Conservation (phyloP, 2,329 filamentous ascomycete genomes). For the Xylariaceae sp. region DNA sequence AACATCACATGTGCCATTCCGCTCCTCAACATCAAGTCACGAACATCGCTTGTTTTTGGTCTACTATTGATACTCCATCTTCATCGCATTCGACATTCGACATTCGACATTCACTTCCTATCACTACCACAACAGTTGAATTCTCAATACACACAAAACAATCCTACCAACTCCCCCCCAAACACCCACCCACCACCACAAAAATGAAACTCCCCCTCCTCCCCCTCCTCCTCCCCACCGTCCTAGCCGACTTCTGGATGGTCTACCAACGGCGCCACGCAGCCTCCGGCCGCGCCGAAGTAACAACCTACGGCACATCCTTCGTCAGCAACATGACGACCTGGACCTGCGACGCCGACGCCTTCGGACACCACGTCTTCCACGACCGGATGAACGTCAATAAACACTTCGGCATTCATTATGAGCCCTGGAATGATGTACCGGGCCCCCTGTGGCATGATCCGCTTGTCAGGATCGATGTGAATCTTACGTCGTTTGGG, state of each 20-base stretch:
- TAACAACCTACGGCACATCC: conserved; percentile 1
- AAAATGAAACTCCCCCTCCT: conserved; percentile 4
- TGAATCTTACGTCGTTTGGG: neutral
- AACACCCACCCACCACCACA: neutral
- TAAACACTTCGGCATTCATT: neutral
- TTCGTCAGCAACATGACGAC: neutral
- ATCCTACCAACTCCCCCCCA: neutral
- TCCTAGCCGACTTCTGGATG: conserved; percentile 10
- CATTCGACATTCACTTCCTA: neutral
- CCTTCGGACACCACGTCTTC: conserved; percentile 2
- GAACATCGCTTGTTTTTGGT: neutral
- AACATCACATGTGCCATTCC: neutral
- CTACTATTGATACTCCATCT: neutral
- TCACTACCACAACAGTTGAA: neutral
- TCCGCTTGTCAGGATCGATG: neutral
- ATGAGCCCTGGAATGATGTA: neutral
- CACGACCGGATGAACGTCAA: neutral
- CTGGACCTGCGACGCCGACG: conserved; percentile 6
- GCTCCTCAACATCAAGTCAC: neutral
- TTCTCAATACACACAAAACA: too few relatives aligned
- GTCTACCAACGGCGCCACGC: conserved; percentile 9
- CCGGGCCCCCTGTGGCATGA: conserved; percentile 11
- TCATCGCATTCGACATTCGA: neutral
- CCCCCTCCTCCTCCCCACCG: neutral
- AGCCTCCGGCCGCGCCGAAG: conserved; percentile 1